Evolutionary conservation across 2,329 filamentous ascomycete genomes (phyloP), one percentile per base, ranked within the genome.

Genomic region (Byssoonygena ceratinophila): DNA sequence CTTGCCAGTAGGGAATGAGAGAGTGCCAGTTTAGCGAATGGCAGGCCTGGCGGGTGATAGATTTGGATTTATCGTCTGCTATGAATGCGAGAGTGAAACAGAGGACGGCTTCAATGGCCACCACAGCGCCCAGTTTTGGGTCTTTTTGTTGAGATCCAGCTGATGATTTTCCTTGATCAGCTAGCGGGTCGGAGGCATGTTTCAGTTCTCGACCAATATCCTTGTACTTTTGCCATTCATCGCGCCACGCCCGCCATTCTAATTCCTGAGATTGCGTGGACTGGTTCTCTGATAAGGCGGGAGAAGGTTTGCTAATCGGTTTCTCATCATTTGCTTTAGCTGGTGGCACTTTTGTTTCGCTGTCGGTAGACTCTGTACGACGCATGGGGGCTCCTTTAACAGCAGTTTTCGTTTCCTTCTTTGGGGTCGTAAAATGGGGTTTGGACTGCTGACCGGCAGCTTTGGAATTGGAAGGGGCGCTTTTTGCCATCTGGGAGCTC

Each of bases 11-110:
- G 18, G 68, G 64, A 14, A 76, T 61, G 22, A 75, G 72, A 20
- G 69, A 71, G 23, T 69, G 63, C 76, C 76, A 78, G 34, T 63
- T 66, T 1, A 66, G 63, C 11, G 68, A 69, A 47, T 70, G 66
- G 11, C 64, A 68, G 27, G 65, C 53, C 60, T 68, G 67, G 18
- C 70, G 67, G 23, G 59, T 60, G 25, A 68, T 49, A 1, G 60
- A 58, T 55, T 70, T 71, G 23, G 59, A 64, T 46, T 69, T 66
- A 43, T 73, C 68, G 45, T 72, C 68, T 14, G 67, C 66, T 41
- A 69, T 66, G 54, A 73, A 73, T 9, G 72, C 71, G 29, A 76
- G 64, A 49, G 74, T 71, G 55, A 74, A 76, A 54, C 70, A 72
- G 37, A 75, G 62, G 39, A 75, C 64, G 9, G 71, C 68, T 57